Percentiles rank a stretch among this genome's conserved stretches.
phyloP scores from a whole-genome alignment of 768 basidiomycete species.

The Russula virescens region DNA sequence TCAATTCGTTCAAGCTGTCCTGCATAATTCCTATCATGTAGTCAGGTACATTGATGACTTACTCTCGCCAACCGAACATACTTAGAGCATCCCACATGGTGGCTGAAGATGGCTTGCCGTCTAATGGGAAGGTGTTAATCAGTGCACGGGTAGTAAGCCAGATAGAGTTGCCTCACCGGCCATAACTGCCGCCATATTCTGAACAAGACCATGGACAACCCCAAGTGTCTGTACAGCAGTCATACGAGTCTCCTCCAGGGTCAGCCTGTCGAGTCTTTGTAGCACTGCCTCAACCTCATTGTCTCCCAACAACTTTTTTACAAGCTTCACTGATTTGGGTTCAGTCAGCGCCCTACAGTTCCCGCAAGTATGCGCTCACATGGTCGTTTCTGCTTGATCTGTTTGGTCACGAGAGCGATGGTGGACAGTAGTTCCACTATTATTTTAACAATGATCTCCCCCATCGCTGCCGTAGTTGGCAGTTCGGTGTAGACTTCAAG shows the following conservation, averaged over 20 bases:
- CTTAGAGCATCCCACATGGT: background rate
- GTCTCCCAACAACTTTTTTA: background rate
- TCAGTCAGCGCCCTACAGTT: background rate
- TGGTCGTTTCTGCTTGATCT: background rate
- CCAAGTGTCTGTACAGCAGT: background rate
- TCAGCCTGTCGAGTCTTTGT: background rate
- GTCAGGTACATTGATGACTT: background rate
- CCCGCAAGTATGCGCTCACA: background rate
- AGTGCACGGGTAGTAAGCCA: no score
- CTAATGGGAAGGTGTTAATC: no score
- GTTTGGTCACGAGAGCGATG: background rate
- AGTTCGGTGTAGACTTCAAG: background rate
- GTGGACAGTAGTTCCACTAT: background rate
- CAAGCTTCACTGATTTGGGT: background rate
- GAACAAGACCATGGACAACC: background rate
- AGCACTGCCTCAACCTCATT: background rate
- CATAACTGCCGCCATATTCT: background rate
- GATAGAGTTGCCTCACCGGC: background rate
- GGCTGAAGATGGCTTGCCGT: background rate
- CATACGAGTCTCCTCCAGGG: background rate
- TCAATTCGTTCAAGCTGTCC: background rate
- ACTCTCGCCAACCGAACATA: background rate
- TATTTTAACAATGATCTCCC: background rate
- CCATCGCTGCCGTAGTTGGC: background rate
- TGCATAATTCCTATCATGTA: background rate